Base-by-base conservation (phyloP, 164 flowering plant genomes). In the Stephania yunnanensis region DNA sequence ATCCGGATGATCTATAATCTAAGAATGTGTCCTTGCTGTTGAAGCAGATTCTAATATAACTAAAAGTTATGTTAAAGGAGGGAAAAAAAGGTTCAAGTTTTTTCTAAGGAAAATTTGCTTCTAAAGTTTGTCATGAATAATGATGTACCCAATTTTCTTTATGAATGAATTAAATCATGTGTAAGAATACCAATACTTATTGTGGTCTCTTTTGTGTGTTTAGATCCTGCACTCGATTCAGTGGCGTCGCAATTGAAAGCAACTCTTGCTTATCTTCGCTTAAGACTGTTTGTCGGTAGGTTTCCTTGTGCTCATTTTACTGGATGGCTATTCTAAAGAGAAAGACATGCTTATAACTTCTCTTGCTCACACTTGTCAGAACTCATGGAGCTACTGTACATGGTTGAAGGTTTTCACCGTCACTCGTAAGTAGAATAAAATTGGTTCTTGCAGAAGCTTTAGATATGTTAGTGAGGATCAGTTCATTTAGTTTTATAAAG, bases 221-320 rank as follows among this genome's bases (percentile, higher is more conserved):
- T 79, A 80, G 80, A 58, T 78, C 11, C 44, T 55, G 45, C 64
- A 31, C 50, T 73, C 20, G 42, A 25, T 70, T 12, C 58, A 42
- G 36, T 67, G 11, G 1, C 65, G 29, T 79, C 74, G 30, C 75
- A 74, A 22, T 55, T 83, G 44, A 72, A 73, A 69, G 11, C 75
- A 42, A 75, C n/a, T 7, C 10, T 79, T 20, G 73, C 55, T 67
- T 81, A 81, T 71, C 4, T 75, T 72, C 80, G 68, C 63, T 72
- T 83, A 65, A 79, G 76, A 74, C 65, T 79, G 61, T n/a, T 81
- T 75, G 77, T 83, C 29, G 85, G 85, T 81, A 77, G 70, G 76
- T 46, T 17, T 74, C 11, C 64, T 69, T 11, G 1, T 63, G 10
- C 71, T 52, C n/a, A 30, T 46, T 45, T 67, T 11, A 12, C 45